Evolutionary conservation across 768 basidiomycete genomes (phyloP).

Genomic region (Russula brevipes): DNA sequence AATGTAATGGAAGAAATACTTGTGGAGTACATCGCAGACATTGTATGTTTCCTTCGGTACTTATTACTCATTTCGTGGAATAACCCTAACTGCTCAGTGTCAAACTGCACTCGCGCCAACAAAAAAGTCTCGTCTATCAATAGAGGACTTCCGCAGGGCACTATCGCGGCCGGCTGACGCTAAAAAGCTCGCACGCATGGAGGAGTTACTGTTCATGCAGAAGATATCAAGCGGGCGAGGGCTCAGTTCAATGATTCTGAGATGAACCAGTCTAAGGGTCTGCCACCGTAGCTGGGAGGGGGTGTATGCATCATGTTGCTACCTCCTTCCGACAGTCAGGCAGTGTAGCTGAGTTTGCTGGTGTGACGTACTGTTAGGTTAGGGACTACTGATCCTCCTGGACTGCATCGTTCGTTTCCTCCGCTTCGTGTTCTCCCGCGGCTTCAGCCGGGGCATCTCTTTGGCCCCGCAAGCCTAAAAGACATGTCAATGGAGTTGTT

Average conservation of each 20-base stretch:
- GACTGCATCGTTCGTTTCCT: conserved; percentile 32
- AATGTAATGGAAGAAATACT: conserved; percentile 92
- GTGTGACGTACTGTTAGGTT: conserved; percentile 4
- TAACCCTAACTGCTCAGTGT: conserved; percentile 44
- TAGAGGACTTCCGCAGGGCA: conserved; percentile 79
- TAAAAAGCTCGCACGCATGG: conserved; percentile 88
- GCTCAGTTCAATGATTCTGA: conserved; percentile 66
- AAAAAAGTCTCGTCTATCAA: conserved; percentile 68
- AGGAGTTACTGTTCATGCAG: conserved; percentile 89
- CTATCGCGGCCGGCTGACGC: conserved; percentile 82
- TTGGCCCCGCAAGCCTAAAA: conserved; percentile 47
- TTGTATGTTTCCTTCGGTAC: conserved; percentile 50
- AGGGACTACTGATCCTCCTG: conserved; percentile 58
- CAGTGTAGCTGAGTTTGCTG: not conserved
- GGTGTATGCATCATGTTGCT: conserved; percentile 13
- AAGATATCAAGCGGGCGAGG: conserved; percentile 85
- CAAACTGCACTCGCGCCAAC: conserved; percentile 65
- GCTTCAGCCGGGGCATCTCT: conserved; percentile 27
- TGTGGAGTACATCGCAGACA: conserved; percentile 83
- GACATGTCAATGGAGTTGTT: not conserved
- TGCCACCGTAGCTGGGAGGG: conserved; percentile 32
- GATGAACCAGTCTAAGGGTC: conserved; percentile 43
- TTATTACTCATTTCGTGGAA: conserved; percentile 4
- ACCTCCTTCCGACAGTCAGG: not conserved
- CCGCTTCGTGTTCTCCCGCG: conserved; percentile 29